Conservation (phyloP, 306 rosid genomes). For the Prunus armeniaca region DNA sequence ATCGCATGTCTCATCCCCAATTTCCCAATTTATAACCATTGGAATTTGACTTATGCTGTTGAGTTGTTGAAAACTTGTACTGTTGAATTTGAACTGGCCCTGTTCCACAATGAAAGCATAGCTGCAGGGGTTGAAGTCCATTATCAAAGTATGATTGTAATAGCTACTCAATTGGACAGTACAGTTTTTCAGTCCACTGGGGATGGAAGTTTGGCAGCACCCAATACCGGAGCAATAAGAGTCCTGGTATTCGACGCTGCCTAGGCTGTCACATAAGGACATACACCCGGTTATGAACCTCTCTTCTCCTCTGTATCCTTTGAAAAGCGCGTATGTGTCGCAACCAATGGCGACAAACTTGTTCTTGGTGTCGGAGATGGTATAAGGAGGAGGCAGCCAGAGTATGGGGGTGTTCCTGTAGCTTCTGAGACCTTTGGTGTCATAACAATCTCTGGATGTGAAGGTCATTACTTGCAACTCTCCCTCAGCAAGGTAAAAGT, state of each 20-base stretch:
- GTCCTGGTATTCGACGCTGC: background rate
- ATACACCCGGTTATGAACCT: background rate
- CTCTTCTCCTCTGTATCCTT: background rate
- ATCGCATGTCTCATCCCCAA: background rate
- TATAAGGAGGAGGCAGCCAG: background rate
- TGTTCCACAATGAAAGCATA: slow-evolving; percentile 16
- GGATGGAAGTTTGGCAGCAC: slow-evolving; percentile 7
- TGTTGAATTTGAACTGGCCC: slow-evolving; percentile 3
- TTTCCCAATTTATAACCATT: slow-evolving; percentile 8
- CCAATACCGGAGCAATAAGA: slow-evolving; percentile 2
- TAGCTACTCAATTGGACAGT: background rate
- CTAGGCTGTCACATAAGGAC: background rate
- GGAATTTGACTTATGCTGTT: background rate
- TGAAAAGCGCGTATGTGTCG: background rate
- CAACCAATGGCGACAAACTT: slow-evolving; percentile 14
- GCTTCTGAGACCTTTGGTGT: background rate
- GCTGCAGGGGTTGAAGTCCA: slow-evolving; percentile 24
- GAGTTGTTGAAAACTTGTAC: background rate
- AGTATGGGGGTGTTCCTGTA: background rate
- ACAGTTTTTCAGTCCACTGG: background rate
- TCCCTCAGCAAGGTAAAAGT: background rate
- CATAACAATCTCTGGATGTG: background rate
- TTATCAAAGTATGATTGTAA: background rate
- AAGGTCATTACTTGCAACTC: background rate
- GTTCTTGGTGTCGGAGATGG: slow-evolving; percentile 7